Evolutionary conservation across 2,329 filamentous ascomycete species (phyloP).

Genomic region (Lasiodiplodia sp.): DNA sequence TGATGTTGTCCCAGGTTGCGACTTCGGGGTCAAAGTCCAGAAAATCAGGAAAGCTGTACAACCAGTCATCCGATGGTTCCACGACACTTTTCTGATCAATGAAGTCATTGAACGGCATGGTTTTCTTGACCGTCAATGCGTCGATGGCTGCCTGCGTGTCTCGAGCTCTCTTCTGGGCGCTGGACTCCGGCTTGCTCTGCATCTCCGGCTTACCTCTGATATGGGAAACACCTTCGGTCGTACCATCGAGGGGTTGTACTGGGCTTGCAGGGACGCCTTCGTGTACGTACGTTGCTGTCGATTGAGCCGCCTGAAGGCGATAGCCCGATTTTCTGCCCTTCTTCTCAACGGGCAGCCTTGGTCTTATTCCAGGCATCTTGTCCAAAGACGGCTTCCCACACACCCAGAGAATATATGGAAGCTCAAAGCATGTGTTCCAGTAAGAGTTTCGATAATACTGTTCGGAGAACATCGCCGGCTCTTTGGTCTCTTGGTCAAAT

Average conservation of each 20-base stretch:
- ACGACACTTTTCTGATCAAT: conserved; percentile 1
- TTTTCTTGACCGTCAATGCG: neutral
- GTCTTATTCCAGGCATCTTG: neutral
- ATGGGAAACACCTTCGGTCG: too few relatives aligned
- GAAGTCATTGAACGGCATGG: neutral
- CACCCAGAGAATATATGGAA: conserved; percentile 25
- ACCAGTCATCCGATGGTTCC: neutral
- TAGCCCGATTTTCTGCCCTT: neutral
- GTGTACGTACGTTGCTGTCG: too few relatives aligned
- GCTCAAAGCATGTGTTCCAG: conserved; percentile 24
- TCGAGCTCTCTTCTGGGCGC: neutral
- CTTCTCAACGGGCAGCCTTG: neutral
- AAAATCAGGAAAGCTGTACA: neutral
- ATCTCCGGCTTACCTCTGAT: too few relatives aligned
- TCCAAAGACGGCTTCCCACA: neutral
- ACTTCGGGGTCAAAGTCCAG: neutral
- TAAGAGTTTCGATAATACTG: neutral
- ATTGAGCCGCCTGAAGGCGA: neutral
- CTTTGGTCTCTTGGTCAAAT: neutral
- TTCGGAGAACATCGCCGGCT: neutral
- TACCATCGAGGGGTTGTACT: too few relatives aligned
- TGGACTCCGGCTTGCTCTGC: too few relatives aligned
- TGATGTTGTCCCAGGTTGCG: too few relatives aligned
- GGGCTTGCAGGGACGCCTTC: too few relatives aligned
- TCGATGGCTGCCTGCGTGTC: neutral